Evolutionary conservation across 306 rosid genomes (phyloP).

Genomic region (Sechiopsis laciniata): DNA sequence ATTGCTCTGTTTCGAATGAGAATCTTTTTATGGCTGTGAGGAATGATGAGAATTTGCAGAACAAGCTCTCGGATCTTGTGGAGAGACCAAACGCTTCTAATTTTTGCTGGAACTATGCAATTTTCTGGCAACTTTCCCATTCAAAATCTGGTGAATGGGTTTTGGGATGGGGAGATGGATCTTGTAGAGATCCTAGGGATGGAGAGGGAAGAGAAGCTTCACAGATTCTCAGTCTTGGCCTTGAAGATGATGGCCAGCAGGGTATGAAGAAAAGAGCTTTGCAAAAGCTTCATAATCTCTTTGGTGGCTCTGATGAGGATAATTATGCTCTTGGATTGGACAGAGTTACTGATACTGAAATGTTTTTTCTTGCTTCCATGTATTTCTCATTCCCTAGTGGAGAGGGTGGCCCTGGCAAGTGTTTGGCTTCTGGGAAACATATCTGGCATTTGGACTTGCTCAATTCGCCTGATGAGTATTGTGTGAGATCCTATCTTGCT

Average conservation of each 20-base stretch:
- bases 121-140: slow-evolving; percentile 90
- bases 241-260: slow-evolving; percentile 57
- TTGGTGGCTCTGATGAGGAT: slow-evolving; percentile 81
- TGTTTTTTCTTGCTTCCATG: slow-evolving; percentile 96
- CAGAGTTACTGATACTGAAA: slow-evolving; percentile 78
- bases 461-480: slow-evolving; percentile 49
- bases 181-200: slow-evolving; percentile 77
- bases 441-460: slow-evolving; percentile 49
- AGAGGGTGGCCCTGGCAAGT: slow-evolving; percentile 89
- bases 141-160: slow-evolving; percentile 76
- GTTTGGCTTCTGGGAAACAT: slow-evolving; percentile 69
- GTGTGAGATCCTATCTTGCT: slow-evolving; percentile 66
- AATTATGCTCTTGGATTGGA: slow-evolving; percentile 76
- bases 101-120: slow-evolving; percentile 93
- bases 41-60: slow-evolving; percentile 67
- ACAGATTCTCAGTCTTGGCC: slow-evolving; percentile 28
- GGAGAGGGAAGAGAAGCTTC: slow-evolving; percentile 49
- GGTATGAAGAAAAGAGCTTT: slow-evolving; percentile 76
- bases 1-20: slow-evolving; percentile 64
- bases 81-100: slow-evolving; percentile 60
- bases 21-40: slow-evolving; percentile 64
- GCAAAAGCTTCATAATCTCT: slow-evolving; percentile 71
- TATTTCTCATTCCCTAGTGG: slow-evolving; percentile 83
- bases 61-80: slow-evolving; percentile 90
- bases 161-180: slow-evolving; percentile 96